These are phyloP conservation scores for Cladosporium sp. DNA, from an alignment of 2,329 filamentous ascomycete species.

Conservation along the genomic window DNA sequence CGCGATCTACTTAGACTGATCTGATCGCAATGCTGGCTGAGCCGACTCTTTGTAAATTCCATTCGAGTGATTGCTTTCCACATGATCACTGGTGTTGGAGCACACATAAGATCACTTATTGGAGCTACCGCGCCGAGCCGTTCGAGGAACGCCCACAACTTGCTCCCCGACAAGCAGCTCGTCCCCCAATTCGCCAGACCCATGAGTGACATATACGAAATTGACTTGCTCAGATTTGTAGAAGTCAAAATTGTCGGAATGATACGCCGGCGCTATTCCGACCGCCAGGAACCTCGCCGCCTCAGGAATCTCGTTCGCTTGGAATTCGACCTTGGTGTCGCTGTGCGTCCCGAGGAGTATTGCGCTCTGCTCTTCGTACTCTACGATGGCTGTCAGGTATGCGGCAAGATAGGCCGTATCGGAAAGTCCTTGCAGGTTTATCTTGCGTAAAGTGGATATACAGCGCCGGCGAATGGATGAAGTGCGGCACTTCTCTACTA, in stretches of 20 bases:
- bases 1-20: too few species aligned
- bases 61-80: too few species aligned
- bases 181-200: background rate
- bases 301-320: conserved; percentile 1
- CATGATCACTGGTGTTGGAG: too few species aligned
- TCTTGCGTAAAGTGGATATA: conserved; percentile 11
- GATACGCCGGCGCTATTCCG: conserved; percentile 1
- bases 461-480: conserved; percentile 18
- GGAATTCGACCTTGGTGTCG: background rate
- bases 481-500: conserved; percentile 19
- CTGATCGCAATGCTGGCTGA: too few species aligned
- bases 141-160: background rate
- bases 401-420: conserved; percentile 14
- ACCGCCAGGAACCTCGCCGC: background rate
- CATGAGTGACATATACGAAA: background rate
- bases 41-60: too few species aligned
- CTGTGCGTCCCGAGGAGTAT: background rate
- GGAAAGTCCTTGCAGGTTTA: conserved; percentile 19
- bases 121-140: background rate
- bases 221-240: background rate
- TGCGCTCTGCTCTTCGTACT: background rate
- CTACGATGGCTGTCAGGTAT: background rate
- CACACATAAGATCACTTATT: too few species aligned
- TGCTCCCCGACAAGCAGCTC: background rate
- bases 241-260: background rate